Evolutionary conservation across 768 basidiomycete genomes (phyloP), one percentile per base, ranked within the genome.

Genomic region (Podaxis mareebaensis): DNA sequence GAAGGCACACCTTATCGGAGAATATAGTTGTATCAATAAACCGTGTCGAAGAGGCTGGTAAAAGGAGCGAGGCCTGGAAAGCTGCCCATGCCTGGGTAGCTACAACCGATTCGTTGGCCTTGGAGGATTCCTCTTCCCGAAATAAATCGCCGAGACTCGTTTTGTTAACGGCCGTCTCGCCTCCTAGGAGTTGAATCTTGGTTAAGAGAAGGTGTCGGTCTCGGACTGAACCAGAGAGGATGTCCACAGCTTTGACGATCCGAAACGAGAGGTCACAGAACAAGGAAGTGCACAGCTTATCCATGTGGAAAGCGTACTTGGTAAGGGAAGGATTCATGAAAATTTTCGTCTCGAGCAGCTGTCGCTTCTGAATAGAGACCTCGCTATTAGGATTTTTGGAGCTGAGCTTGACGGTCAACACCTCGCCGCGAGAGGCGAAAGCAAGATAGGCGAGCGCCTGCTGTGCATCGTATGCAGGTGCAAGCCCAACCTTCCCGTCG

Each of bases 11-110:
- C 64, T 60, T 20, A 48, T 64, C 63, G 20, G 68, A 26, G 2
- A 82, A 55, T 0, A 53, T 20, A 7, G 53, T 38, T 10, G 72
- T 75, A 63, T 76, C 66, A 49, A 79, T 74, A 15, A 28, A 46
- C n/a, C 3, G 17, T 20, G 26, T 24, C 3, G 49, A 28, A 24
- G 33, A 53, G 76, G 12, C 2, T 67, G 72, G 2, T 4, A 26
- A 36, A 52, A 38, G 7, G 12, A 52, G 49, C 12, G 74, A 74
- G 11, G 77, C 76, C 26, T 72, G 72, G 66, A 73, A 79, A 6
- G 81, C 79, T 1, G 73, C 74, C 83, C 82, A 85, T 6, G 84
- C 81, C 60, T 76, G 76, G 17, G 78, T 60, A 0, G 80, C 82
- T 13, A 73, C 71, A n/a, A 67, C 55, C 6, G 62, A 17, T 0